phyloP scores from a whole-genome alignment of 2,329 filamentous ascomycete genomes.

The Talaromyces piceae region DNA sequence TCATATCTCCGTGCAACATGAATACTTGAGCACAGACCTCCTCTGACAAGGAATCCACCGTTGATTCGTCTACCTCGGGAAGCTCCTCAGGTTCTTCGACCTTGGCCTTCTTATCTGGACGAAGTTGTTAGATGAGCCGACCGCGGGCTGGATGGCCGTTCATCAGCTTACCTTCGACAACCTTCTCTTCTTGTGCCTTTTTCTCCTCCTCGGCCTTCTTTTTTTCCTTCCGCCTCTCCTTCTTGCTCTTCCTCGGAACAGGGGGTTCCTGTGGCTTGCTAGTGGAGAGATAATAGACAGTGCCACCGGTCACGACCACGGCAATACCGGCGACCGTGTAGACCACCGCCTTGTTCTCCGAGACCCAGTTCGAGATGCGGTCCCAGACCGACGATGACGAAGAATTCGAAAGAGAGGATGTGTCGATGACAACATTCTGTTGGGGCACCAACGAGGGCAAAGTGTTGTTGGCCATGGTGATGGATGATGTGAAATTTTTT shows the following conservation, averaged over 20 bases:
- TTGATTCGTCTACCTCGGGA: slow-evolving; percentile 54
- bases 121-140: slow-evolving; percentile 14
- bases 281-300: slow-evolving; percentile 75
- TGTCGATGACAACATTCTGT: slow-evolving; percentile 12
- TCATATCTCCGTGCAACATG: neutral
- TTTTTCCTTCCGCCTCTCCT: slow-evolving; percentile 81
- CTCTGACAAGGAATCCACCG: slow-evolving; percentile 38
- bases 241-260: slow-evolving; percentile 67
- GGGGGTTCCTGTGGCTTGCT: slow-evolving; percentile 34
- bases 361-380: slow-evolving; percentile 81
- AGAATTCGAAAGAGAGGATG: slow-evolving; percentile 33
- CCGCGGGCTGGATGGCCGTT: slow-evolving; percentile 30
- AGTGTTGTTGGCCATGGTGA: slow-evolving; percentile 7
- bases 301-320: slow-evolving; percentile 81
- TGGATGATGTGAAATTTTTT: neutral
- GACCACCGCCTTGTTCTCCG: slow-evolving; percentile 89
- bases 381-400: slow-evolving; percentile 72
- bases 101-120: slow-evolving; percentile 34
- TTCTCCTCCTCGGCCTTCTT: slow-evolving; percentile 52
- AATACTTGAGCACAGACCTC: slow-evolving; percentile 35
- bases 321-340: slow-evolving; percentile 96
- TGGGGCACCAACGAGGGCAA: slow-evolving; percentile 1
- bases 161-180: slow-evolving; percentile 27
- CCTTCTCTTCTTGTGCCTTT: slow-evolving; percentile 45
- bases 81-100: slow-evolving; percentile 57